Evolutionary conservation across 495 filamentous ascomycete genomes (phyloP).

Genomic region (Astrothelium subdiscretum): DNA sequence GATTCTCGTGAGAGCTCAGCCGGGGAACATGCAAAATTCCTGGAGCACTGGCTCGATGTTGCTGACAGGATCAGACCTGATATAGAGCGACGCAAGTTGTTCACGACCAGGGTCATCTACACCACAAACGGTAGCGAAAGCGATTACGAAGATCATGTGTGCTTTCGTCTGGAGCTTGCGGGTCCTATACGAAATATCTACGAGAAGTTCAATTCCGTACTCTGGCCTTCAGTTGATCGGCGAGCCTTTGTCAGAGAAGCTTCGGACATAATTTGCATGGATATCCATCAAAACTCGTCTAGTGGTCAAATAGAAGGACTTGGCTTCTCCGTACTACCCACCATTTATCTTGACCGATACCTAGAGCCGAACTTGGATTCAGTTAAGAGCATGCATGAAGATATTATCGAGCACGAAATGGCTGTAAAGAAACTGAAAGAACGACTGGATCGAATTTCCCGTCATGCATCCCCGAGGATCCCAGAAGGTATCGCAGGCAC

Average conservation of each 20-base stretch:
- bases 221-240: slow-evolving; percentile 10
- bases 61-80: not conserved
- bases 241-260: not conserved
- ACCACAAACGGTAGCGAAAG: not conserved
- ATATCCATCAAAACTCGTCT: slow-evolving; percentile 2
- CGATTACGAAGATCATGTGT: not conserved
- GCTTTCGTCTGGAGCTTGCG: not conserved
- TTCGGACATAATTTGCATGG: slow-evolving; percentile 2
- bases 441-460: slow-evolving; percentile 7
- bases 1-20: slow-evolving; percentile 6
- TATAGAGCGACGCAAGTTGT: not conserved
- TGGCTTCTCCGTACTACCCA: slow-evolving; percentile 4
- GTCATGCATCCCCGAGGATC: slow-evolving; percentile 9
- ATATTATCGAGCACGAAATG: slow-evolving; percentile 1
- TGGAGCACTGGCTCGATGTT: slow-evolving; percentile 10
- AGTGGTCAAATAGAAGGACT: slow-evolving; percentile 2
- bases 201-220: slow-evolving; percentile 9
- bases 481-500: slow-evolving; percentile 1
- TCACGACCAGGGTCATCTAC: not conserved
- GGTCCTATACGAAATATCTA: slow-evolving; percentile 7
- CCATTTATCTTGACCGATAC: slow-evolving; percentile 17
- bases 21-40: slow-evolving; percentile 5
- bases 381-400: not conserved
- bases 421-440: slow-evolving; percentile 9
- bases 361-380: slow-evolving; percentile 8